Evolutionary conservation across 2,329 filamentous ascomycete species (phyloP), one percentile per base, ranked within the genome.

Genomic region (Pyrenochaeta sp.): DNA sequence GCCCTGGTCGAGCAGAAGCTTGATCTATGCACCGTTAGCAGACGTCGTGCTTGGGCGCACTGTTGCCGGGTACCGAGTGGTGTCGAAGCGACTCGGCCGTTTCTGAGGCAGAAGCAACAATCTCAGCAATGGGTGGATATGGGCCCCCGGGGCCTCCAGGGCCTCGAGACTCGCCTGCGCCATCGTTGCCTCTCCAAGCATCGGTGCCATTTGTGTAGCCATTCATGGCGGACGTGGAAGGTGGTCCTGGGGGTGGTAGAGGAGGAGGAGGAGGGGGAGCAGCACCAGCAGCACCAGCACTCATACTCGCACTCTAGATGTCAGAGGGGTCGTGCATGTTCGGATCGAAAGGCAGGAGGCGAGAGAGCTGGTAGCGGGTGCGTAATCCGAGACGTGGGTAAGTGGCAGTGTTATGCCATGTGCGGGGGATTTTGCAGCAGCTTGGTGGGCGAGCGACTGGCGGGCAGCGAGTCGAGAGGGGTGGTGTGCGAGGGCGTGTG

Each of bases 81-180:
- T 59, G 54, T 51, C 57, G 67, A 44, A 73, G 49, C 15, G 61
- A 61, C 36, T 72, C 63, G 4, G 74, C 73, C 43, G 71, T 74
- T 14, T 72, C 70, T 12, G 71, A 64, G 1, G 78, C 78, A 21
- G 73, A 71, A 21, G 71, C 74, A 49, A 76, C 66, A 18, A 82
- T 74, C 54, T 81, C 79, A 27, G 76, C 68, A 31, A 82, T 77
- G 58, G 80, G 77, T 4, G 73, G 71, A 39, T 62, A 66, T 20
- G 67, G 50, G 35, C 62, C 69, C 12, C 54, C 63, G 31, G 68
- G 20, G 27, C 56, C 57, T 40, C 53, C 63, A 32, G 68, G 20
- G 27, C 56, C 57, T 40, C 57, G 66, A 14, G 63, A 50, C 45
- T 59, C 61, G 45, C 56, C 63, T 31, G 60, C 50, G 15, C 59